Conservation (phyloP, 1,284 basidiomycete genomes). For the Pseudozyma hubeiensis region DNA sequence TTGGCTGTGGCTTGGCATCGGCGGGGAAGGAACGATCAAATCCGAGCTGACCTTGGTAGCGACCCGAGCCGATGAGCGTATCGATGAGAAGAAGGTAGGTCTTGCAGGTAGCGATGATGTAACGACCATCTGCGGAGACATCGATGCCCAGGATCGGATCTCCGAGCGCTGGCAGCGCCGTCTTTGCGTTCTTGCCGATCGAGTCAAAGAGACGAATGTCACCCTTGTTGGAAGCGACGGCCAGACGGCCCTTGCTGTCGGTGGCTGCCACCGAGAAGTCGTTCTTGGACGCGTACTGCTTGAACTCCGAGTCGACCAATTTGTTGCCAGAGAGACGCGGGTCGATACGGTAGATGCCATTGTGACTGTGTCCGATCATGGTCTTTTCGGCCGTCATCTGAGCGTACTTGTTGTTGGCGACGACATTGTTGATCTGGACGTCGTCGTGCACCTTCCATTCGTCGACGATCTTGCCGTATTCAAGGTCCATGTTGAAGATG, state of each 20-base stretch:
- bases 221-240: constrained; percentile 94
- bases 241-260: constrained; percentile 85
- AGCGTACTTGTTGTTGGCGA: constrained; percentile 93
- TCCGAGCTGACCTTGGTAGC: constrained; percentile 85
- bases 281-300: constrained; percentile 95
- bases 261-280: constrained; percentile 94
- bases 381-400: constrained; percentile 93
- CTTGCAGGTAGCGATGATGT: constrained; percentile 94
- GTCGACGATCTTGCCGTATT: constrained; percentile 95
- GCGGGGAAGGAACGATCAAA: constrained; percentile 97
- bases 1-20: constrained; percentile 89
- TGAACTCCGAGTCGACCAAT: constrained; percentile 93
- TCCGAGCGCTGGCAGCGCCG: constrained; percentile 92
- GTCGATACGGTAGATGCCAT: constrained; percentile 96
- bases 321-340: constrained; percentile 89
- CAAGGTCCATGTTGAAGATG: constrained; percentile 91
- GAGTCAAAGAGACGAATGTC: constrained; percentile 95
- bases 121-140: constrained; percentile 91
- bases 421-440: constrained; percentile 85
- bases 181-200: constrained; percentile 99
- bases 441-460: constrained; percentile 97
- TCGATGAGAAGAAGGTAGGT: constrained; percentile 95
- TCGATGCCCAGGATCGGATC: constrained; percentile 96
- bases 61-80: constrained; percentile 90
- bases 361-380: constrained; percentile 90